Evolutionary conservation across 768 basidiomycete species (phyloP).

Genomic region (Rhizopogon sp.): DNA sequence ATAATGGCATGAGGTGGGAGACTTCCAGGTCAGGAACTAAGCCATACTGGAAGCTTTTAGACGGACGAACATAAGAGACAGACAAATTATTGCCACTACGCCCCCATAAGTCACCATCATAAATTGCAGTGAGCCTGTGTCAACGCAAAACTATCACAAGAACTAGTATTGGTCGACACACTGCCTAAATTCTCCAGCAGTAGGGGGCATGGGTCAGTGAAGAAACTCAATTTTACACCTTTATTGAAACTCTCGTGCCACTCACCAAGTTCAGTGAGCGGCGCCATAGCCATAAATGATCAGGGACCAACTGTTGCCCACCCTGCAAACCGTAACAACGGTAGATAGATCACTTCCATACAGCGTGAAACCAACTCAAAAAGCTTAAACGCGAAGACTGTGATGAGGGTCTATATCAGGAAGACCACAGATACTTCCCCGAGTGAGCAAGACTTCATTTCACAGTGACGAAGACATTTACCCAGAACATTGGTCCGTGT

Average conservation of each 20-base stretch:
- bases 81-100: neutral
- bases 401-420: conserved; percentile 14
- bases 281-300: conserved; percentile 2
- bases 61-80: neutral
- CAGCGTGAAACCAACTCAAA: conserved; percentile 5
- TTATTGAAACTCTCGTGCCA: neutral
- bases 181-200: conserved; percentile 17
- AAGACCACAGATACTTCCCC: conserved; percentile 8
- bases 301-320: neutral
- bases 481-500: conserved; percentile 11
- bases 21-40: conserved; percentile 5
- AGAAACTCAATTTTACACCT: conserved; percentile 6
- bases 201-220: conserved; percentile 15
- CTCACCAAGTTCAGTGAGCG: conserved; percentile 16
- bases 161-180: conserved; percentile 1
- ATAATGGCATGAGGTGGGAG: conserved; percentile 4
- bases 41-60: conserved; percentile 1
- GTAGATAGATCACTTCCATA: conserved; percentile 5
- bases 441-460: neutral
- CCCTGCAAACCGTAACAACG: conserved; percentile 3
- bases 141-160: conserved; percentile 4
- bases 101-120: conserved; percentile 9
- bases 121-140: conserved; percentile 8
- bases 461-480: neutral
- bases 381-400: conserved; percentile 7